A percentile compares a stretch with the other conserved stretches of the same genome.
Conservation (phyloP, 495 filamentous ascomycete species). For the Cenococcum geophilum region DNA sequence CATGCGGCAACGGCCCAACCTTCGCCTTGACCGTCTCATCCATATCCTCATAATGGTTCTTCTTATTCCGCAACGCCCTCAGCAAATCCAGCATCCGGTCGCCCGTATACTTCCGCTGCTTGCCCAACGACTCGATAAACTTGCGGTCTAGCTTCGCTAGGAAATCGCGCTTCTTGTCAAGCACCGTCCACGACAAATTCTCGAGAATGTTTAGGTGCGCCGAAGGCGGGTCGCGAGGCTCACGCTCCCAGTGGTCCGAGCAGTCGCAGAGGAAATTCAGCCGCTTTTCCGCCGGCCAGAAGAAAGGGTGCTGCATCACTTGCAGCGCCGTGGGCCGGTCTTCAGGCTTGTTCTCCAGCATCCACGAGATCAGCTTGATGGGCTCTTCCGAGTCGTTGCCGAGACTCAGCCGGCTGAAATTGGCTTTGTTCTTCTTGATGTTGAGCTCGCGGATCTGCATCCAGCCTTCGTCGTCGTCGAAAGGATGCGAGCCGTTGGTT, state of each 20-base stretch:
- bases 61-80: slow-evolving; percentile 87
- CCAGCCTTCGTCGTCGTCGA: slow-evolving; percentile 82
- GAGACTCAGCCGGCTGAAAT: slow-evolving; percentile 64
- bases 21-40: slow-evolving; percentile 37
- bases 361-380: slow-evolving; percentile 72
- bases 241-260: slow-evolving; percentile 90
- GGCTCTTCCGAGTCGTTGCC: slow-evolving; percentile 83
- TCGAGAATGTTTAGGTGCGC: slow-evolving; percentile 60
- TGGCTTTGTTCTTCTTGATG: slow-evolving; percentile 79
- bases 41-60: slow-evolving; percentile 45
- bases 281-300: slow-evolving; percentile 83
- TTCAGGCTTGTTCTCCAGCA: slow-evolving; percentile 71
- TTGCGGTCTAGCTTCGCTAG: slow-evolving; percentile 65
- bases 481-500: slow-evolving; percentile 85
- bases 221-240: slow-evolving; percentile 73
- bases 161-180: slow-evolving; percentile 60
- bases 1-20: slow-evolving; percentile 60
- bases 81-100: slow-evolving; percentile 76
- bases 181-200: slow-evolving; percentile 45
- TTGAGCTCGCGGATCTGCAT: slow-evolving; percentile 84
- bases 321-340: slow-evolving; percentile 58
- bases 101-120: slow-evolving; percentile 92
- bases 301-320: slow-evolving; percentile 90
- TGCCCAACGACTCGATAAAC: slow-evolving; percentile 81
- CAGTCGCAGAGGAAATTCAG: slow-evolving; percentile 88